Evolutionary conservation across 2,329 filamentous ascomycete genomes (phyloP), one percentile per base, ranked within the genome.

Genomic region (Emergomyces orientalis): DNA sequence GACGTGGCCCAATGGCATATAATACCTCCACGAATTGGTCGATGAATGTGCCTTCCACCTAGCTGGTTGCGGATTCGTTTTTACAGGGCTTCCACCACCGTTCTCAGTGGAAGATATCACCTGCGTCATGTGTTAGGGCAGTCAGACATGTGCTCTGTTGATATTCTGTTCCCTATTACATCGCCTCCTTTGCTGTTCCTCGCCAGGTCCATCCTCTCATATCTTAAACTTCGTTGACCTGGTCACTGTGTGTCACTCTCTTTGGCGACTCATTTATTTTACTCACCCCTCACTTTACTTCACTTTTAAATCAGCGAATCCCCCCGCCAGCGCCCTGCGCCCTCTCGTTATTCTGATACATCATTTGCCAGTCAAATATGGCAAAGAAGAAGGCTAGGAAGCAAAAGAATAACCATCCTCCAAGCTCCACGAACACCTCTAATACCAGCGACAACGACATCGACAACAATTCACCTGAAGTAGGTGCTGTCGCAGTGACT

Each of bases 1-100:
- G 72, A 77, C 75, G 75, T 77, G 75, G 75, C 69, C 74, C 75
- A 77, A 77, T 77, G 66, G 71, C 63, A 71, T 63, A 41, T 41
- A 59, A 63, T 69, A 65, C 62, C 66, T 68, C 68, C 66, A 70
- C 69, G 67, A 68, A 70, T 73, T 74, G 72, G 67, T 69, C 64
- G 60, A 71, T 71, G 69, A 71, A 68, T 68, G 73, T 68, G 68
- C 69, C 68, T 69, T 65, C 67, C 68, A 67, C 70, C 72, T 66
- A 66, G 67, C 67, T 65, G 68, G 68, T 63, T 71, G 71, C 67
- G 67, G 66, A 69, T 67, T 65, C 66, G 67, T 66, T 67, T 65
- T 67, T 27, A 19, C 61, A 70, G 64, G 69, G 47, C 69, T 68
- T 69, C 66, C 67, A 66, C 69, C 70, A 69, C 67, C 68, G 65